phyloP scores from a whole-genome alignment of 352 stramenopile species.

The Plasmopara viticola region DNA sequence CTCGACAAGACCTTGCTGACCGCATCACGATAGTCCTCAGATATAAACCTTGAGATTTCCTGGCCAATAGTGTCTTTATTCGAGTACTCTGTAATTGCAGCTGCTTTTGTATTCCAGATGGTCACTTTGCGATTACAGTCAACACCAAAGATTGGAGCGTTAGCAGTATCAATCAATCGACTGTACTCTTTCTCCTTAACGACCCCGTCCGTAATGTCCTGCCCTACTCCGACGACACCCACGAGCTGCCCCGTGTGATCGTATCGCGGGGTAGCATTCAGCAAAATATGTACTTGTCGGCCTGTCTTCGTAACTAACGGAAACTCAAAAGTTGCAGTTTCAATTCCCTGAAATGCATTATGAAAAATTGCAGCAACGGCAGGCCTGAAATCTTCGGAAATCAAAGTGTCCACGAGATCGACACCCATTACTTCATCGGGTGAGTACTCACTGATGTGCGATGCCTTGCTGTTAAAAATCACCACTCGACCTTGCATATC shows the following conservation, averaged over 20 bases:
- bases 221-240: constrained; percentile 73
- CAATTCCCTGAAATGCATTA: constrained; percentile 50
- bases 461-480: constrained; percentile 83
- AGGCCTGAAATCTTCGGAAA: constrained; percentile 43
- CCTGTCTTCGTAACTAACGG: constrained; percentile 74
- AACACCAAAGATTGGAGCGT: constrained; percentile 77
- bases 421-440: constrained; percentile 79
- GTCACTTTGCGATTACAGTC: constrained; percentile 79
- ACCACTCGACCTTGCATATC: constrained; percentile 42
- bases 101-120: constrained; percentile 92
- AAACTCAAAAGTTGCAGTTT: constrained; percentile 79
- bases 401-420: constrained; percentile 71
- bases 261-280: constrained; percentile 69
- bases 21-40: constrained; percentile 47
- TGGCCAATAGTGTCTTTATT: constrained; percentile 82
- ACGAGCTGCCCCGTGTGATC: constrained; percentile 55
- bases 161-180: constrained; percentile 75
- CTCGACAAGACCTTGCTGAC: constrained; percentile 66
- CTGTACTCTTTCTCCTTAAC: constrained; percentile 79
- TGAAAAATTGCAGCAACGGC: constrained; percentile 61
- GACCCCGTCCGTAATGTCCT: constrained; percentile 77
- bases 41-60: constrained; percentile 63
- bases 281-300: constrained; percentile 61
- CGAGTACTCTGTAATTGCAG: constrained; percentile 85
- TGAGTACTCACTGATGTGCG: constrained; percentile 67